These are phyloP conservation scores for Periconia digitata DNA, from an alignment of 2,329 filamentous ascomycete genomes.

Conservation along the genomic window DNA sequence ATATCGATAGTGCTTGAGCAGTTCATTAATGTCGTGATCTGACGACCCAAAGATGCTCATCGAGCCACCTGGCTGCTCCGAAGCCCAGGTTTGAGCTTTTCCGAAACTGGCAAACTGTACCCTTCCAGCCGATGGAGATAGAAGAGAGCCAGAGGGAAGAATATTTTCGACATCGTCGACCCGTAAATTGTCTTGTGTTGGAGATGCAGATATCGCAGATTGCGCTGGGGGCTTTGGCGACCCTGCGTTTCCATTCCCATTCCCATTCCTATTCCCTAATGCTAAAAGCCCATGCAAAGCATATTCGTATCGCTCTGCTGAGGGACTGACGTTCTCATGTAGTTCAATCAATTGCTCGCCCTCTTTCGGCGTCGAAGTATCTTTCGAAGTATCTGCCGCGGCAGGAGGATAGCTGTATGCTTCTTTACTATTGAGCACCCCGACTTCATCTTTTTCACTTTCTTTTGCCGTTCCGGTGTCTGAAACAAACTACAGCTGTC, in stretches of 20 bases:
- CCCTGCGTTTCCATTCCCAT: too few relatives aligned
- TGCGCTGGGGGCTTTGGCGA: too few relatives aligned
- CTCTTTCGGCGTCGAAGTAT: not conserved
- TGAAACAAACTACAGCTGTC: constrained; percentile 11
- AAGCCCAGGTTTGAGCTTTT: too few relatives aligned
- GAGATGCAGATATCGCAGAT: too few relatives aligned
- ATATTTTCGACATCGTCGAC: too few relatives aligned
- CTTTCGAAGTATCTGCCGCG: not conserved
- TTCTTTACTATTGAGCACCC: not conserved
- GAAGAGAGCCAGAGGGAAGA: too few relatives aligned
- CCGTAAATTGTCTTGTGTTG: too few relatives aligned
- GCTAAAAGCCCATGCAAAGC: constrained; percentile 23
- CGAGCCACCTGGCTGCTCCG: too few relatives aligned
- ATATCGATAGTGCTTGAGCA: constrained; percentile 49
- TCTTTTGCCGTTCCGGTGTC: constrained; percentile 1
- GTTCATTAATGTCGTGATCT: constrained; percentile 37
- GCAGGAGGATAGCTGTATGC: not conserved
- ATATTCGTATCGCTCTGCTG: constrained; percentile 21
- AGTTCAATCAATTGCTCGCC: too few relatives aligned
- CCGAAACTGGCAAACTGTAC: too few relatives aligned
- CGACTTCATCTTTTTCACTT: not conserved
- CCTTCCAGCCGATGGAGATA: too few relatives aligned
- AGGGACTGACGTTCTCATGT: constrained; percentile 4
- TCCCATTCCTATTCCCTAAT: constrained; percentile 10
- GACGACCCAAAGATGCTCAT: not conserved